A percentile compares a stretch with the other conserved stretches of the same genome.
Conservation (phyloP, 2,329 filamentous ascomycete genomes). For the Allantophomopsis lycopodina region DNA sequence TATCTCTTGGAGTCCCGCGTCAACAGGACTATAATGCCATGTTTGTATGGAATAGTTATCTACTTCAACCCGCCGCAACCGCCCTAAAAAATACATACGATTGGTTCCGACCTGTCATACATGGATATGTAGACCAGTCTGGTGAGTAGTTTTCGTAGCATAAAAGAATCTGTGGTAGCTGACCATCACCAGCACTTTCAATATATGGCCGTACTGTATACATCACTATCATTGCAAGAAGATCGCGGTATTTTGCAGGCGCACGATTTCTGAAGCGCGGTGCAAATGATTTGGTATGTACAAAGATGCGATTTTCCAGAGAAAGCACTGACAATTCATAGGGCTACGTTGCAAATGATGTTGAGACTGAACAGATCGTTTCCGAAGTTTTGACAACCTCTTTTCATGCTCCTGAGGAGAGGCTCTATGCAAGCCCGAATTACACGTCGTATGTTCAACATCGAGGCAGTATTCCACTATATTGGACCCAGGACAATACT, state of each 20-base stretch:
- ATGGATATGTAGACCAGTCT: constrained; percentile 91
- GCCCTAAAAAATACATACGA: constrained; percentile 73
- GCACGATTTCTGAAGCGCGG: constrained; percentile 90
- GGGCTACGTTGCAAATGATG: constrained; percentile 95
- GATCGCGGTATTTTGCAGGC: constrained; percentile 87
- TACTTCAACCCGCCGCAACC: constrained; percentile 61
- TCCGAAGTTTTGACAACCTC: constrained; percentile 90
- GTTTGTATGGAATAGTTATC: constrained; percentile 96
- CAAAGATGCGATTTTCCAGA: background rate
- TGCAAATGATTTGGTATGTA: constrained; percentile 62
- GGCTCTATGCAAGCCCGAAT: constrained; percentile 74
- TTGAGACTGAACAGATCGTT: constrained; percentile 97
- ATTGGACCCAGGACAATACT: constrained; percentile 95
- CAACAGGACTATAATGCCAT: constrained; percentile 70
- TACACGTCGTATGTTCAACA: constrained; percentile 97
- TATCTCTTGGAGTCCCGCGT: constrained; percentile 49
- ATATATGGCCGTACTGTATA: constrained; percentile 84
- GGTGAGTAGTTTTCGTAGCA: constrained; percentile 20
- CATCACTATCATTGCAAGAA: constrained; percentile 83
- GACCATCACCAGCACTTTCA: constrained; percentile 41
- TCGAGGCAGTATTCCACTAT: constrained; percentile 86
- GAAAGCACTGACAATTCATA: constrained; percentile 9
- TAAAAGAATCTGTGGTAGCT: constrained; percentile 2
- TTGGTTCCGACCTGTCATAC: constrained; percentile 92
- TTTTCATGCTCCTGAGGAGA: constrained; percentile 81